Evolutionary conservation across 305 asterid species (phyloP).

Genomic region (Fraxinus albicans): DNA sequence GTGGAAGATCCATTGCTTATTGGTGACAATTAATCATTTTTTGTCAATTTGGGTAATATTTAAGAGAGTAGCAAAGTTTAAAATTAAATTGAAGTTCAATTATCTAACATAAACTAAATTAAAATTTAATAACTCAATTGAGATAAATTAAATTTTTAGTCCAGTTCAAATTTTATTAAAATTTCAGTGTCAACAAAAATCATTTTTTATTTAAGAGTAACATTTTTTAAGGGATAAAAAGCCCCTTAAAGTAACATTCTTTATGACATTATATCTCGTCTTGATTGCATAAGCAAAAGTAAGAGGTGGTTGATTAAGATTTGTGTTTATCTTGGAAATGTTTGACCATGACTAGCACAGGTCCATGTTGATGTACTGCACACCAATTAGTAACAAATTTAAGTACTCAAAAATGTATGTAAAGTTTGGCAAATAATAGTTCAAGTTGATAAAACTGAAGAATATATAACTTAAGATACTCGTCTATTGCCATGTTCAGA

Average conservation of each 20-base stretch:
- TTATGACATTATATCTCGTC: not conserved
- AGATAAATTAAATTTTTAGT: not conserved
- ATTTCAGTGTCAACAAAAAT: not conserved
- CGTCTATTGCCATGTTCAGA: no score
- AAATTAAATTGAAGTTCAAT: not conserved
- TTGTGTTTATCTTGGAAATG: constrained; percentile 4
- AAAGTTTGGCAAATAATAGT: not conserved
- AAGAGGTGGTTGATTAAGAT: not conserved
- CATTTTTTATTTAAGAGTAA: not conserved
- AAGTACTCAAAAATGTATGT: not conserved
- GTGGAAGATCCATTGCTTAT: not conserved
- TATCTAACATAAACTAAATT: not conserved
- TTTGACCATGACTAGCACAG: not conserved
- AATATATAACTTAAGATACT: no score
- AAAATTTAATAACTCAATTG: not conserved
- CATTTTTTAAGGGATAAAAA: not conserved
- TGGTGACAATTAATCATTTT: not conserved
- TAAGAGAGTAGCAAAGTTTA: not conserved
- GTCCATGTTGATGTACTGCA: not conserved
- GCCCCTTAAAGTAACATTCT: not conserved
- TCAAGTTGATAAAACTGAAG: not conserved
- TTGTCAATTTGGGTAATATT: not conserved
- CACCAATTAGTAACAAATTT: not conserved
- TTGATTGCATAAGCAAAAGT: not conserved
- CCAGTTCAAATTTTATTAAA: not conserved